Base-by-base conservation (phyloP, 2,329 filamentous ascomycete species). In the Neofusicoccum umdonicola region DNA sequence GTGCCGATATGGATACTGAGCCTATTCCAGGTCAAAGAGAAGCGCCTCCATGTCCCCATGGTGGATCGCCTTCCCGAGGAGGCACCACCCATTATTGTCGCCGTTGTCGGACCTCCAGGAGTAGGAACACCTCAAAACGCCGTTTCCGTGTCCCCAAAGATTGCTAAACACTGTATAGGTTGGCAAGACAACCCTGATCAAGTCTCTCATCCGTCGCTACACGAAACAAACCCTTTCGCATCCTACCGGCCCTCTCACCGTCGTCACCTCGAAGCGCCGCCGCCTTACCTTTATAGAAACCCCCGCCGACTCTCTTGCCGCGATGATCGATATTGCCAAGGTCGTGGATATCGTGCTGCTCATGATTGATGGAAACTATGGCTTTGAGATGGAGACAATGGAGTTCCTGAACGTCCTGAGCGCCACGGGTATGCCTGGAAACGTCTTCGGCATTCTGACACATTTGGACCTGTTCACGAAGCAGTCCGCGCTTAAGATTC, bases 311-410 rank as follows among this genome's bases (percentile, higher is more conserved):
- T 93, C 95, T 71, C 86, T 99, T 62, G 93, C 96, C 67, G 90
- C 91, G 69, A 97, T 98, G 92, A 93, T 99, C 68, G 95, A 99
- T 78, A 86, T 97, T 64, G 92, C 95, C 66, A 99, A 99, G 79
- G 91, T 99, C 48, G 95, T 96, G 17, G 95, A 99, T 76, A 97
- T 99, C 72, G 92, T 98, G 5, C 84, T 99, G 57, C 85, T 99
- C 64, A 95, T 99, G 91, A 99, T 99, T 71, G 95, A 99, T 75
- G 96, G 95, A 64, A 98, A 98, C 79, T 99, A 91, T 73, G 96
- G 95, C 13, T 99, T 99, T 74, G 95, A 99, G 80, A 99, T 99
- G 95, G 95, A 99, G 84, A 99, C 95, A 0, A 99, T 99, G 95
- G 95, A 99, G 79, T 99, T 99, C 67, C 82, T 99, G 73, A 98